Evolutionary conservation across 768 basidiomycete species (phyloP).

Genomic region (Mycena polygramma): DNA sequence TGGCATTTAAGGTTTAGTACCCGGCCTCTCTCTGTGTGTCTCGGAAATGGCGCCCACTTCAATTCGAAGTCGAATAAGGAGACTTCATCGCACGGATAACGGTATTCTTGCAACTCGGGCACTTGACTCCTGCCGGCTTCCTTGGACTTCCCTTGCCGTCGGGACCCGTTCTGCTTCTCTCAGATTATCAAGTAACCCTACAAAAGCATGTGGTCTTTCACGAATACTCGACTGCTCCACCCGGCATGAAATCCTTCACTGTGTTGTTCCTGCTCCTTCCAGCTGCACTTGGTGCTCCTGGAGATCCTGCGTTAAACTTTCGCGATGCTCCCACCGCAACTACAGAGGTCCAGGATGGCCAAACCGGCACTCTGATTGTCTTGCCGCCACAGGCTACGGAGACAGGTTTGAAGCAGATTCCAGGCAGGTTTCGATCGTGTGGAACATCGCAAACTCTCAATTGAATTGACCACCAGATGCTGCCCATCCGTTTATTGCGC

Average conservation of each 20-base stretch:
- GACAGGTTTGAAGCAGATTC: constrained; percentile 35
- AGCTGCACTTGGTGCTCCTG: not conserved
- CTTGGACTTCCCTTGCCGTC: not conserved
- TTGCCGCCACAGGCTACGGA: constrained; percentile 31
- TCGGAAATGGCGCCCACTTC: too few species aligned
- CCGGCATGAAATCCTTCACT: constrained; percentile 16
- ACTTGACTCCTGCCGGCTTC: not conserved
- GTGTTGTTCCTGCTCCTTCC: constrained; percentile 15
- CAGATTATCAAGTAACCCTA: not conserved
- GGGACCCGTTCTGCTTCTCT: not conserved
- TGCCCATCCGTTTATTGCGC: constrained; percentile 37
- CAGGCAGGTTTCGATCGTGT: constrained; percentile 6
- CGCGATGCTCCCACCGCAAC: constrained; percentile 18
- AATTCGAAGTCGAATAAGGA: not conserved
- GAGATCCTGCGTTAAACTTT: not conserved
- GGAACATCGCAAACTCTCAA: not conserved
- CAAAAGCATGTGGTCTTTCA: not conserved
- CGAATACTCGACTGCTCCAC: not conserved
- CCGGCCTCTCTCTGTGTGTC: too few species aligned
- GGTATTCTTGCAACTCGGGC: not conserved
- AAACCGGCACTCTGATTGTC: constrained; percentile 30
- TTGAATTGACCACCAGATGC: constrained; percentile 14
- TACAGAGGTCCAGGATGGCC: constrained; percentile 32
- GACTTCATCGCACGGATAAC: constrained; percentile 4
- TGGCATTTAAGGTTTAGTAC: too few species aligned